Conservation (phyloP, 495 filamentous ascomycete species). For the Aspergillus affinis region DNA sequence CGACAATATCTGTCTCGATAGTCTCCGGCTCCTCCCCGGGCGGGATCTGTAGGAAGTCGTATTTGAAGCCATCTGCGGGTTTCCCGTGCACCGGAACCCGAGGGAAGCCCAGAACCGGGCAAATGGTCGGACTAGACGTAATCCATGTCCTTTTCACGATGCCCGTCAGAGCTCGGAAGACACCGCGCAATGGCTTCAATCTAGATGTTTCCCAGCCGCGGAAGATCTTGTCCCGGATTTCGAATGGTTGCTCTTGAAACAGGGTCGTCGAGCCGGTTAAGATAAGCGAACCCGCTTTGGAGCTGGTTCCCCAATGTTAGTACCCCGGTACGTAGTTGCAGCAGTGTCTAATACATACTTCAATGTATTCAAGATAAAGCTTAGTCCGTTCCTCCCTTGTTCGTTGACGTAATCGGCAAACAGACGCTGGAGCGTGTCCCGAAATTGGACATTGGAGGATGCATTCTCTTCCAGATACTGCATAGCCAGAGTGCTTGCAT, state of each 20-base stretch:
- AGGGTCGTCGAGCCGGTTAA: conserved; percentile 64
- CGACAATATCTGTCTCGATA: conserved; percentile 77
- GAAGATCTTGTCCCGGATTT: conserved; percentile 60
- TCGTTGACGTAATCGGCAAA: conserved; percentile 43
- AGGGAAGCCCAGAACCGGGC: conserved; percentile 60
- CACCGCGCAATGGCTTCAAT: conserved; percentile 53
- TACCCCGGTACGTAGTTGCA: neutral
- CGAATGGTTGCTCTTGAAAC: conserved; percentile 60
- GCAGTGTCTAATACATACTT: conserved; percentile 42
- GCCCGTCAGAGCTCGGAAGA: conserved; percentile 55
- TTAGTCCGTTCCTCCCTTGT: conserved; percentile 50
- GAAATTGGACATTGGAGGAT: conserved; percentile 48
- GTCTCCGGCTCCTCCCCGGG: conserved; percentile 46
- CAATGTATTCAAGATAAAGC: conserved; percentile 51
- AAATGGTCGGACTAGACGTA: conserved; percentile 56
- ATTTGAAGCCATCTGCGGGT: conserved; percentile 54
- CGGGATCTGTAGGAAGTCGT: conserved; percentile 52
- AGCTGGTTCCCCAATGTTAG: conserved; percentile 43
- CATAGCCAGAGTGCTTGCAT: conserved; percentile 31
- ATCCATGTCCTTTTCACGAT: conserved; percentile 61
- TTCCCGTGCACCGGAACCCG: conserved; percentile 60
- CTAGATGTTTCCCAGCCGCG: conserved; percentile 58
- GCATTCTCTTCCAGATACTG: conserved; percentile 51
- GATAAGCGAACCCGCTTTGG: conserved; percentile 64
- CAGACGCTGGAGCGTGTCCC: conserved; percentile 42